Conservation (phyloP, 2,329 filamentous ascomycete species). For the Stagonosporopsis rhizophila region DNA sequence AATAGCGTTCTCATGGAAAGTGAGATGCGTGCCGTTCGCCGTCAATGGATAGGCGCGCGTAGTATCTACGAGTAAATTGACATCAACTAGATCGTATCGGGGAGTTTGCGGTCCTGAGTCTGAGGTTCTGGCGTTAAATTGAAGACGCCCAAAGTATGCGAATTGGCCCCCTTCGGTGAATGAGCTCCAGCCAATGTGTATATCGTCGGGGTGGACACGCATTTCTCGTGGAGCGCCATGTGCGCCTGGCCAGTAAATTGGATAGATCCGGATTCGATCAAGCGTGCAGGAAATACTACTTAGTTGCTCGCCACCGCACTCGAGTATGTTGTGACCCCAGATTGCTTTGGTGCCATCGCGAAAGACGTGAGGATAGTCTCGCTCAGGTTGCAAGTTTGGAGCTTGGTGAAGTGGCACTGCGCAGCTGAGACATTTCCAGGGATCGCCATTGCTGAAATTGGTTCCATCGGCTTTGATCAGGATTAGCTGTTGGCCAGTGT, state of each 20-base stretch:
- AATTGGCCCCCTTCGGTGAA: conserved; percentile 41
- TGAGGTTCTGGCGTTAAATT: conserved; percentile 50
- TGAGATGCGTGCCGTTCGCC: conserved; percentile 36
- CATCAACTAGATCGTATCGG: conserved; percentile 52
- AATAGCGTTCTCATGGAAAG: conserved; percentile 43
- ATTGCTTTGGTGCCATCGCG: conserved; percentile 49
- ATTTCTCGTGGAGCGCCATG: conserved; percentile 52
- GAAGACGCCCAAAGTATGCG: conserved; percentile 49
- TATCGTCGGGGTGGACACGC: conserved; percentile 56
- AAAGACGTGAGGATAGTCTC: conserved; percentile 56
- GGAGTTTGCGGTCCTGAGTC: conserved; percentile 16
- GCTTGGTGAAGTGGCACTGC: conserved; percentile 49
- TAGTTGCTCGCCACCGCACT: conserved; percentile 46
- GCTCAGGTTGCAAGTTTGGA: conserved; percentile 20
- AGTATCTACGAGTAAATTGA: conserved; percentile 41
- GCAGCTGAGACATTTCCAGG: conserved; percentile 59
- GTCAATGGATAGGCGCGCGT: not conserved
- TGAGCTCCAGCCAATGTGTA: conserved; percentile 54
- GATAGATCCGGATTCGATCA: conserved; percentile 50
- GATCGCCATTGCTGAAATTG: conserved; percentile 54
- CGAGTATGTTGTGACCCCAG: conserved; percentile 41
- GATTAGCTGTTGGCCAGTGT: conserved; percentile 50
- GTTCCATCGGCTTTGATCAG: conserved; percentile 53
- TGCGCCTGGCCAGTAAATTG: conserved; percentile 49
- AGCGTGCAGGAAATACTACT: conserved; percentile 49